Evolutionary conservation across 192 early-diverging fungal genomes (phyloP).

Genomic region (Gorgonomyces haynaldii): DNA sequence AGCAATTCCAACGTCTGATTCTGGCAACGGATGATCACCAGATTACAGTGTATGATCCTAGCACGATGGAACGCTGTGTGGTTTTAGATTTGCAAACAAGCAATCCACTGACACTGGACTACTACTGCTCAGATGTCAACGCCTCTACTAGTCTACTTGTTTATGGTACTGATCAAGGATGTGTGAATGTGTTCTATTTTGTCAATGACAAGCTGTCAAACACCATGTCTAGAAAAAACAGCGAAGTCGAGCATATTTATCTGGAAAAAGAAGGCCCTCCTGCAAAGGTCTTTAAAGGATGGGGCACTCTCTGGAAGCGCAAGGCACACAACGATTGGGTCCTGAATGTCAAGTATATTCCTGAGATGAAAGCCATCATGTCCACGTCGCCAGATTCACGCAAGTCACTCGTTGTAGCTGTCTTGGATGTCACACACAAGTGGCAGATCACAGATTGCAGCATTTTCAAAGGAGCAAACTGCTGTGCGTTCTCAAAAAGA

Average conservation of each 20-base stretch:
- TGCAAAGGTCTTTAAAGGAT: conserved; percentile 2
- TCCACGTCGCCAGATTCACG: conserved; percentile 35
- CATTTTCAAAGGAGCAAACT: conserved; percentile 36
- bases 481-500: conserved; percentile 30
- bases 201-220: conserved; percentile 14
- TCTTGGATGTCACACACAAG: conserved; percentile 21
- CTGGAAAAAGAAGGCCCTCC: conserved; percentile 5
- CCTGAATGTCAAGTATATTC: conserved; percentile 30
- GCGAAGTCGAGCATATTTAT: conserved; percentile 2
- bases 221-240: neutral
- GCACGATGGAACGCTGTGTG: conserved; percentile 28
- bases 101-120: conserved; percentile 24
- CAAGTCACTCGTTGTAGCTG: conserved; percentile 35
- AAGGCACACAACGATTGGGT: conserved; percentile 44
- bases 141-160: conserved; percentile 24
- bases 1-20: conserved; percentile 26
- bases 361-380: conserved; percentile 33
- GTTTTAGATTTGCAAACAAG: conserved; percentile 31
- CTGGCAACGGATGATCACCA: conserved; percentile 39
- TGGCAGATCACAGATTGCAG: conserved; percentile 26
- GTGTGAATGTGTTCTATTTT: conserved; percentile 25
- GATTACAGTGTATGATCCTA: conserved; percentile 34
- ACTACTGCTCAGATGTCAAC: conserved; percentile 21
- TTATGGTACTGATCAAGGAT: conserved; percentile 37
- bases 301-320: conserved; percentile 22